phyloP scores from a whole-genome alignment of 164 flowering plant genomes.

The Houttuynia cordata region DNA sequence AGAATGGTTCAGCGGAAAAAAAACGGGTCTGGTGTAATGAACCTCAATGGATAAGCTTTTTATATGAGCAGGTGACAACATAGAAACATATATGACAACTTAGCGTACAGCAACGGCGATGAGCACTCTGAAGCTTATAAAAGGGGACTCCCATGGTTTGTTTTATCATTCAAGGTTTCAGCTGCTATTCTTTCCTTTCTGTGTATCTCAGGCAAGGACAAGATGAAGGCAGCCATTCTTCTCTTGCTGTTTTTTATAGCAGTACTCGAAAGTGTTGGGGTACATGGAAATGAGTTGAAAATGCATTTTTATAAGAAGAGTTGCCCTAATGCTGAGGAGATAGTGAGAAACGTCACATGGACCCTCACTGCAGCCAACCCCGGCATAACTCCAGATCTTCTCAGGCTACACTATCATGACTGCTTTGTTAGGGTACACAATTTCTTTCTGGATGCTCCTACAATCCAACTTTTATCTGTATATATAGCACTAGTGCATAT shows the following conservation, averaged over 20 bases:
- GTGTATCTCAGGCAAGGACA: neutral
- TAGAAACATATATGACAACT: no score
- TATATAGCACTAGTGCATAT: no score
- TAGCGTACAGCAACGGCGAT: no score
- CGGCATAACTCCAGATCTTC: conserved; percentile 11
- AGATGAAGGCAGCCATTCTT: neutral
- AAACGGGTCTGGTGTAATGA: no score
- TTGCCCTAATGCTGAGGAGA: conserved; percentile 12
- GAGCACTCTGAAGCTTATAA: no score
- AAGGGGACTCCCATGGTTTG: no score
- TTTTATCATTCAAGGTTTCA: no score
- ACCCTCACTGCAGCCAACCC: conserved; percentile 4
- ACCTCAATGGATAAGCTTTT: no score
- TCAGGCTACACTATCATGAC: conserved; percentile 19
- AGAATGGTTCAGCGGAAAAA: no score
- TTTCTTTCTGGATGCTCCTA: no score
- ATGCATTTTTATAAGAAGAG: conserved; percentile 12
- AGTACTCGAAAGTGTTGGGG: neutral
- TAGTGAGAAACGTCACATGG: conserved; percentile 12
- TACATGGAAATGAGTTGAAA: conserved; percentile 6
- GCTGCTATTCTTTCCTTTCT: no score
- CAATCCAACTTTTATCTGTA: neutral
- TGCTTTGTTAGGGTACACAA: conserved; percentile 21
- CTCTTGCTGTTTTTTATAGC: neutral
- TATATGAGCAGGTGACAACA: no score